Percentiles rank a stretch among this genome's conserved stretches.
Evolutionary conservation across 2,329 filamentous ascomycete species (phyloP).

Genomic region (Calonectria multiphialidica): DNA sequence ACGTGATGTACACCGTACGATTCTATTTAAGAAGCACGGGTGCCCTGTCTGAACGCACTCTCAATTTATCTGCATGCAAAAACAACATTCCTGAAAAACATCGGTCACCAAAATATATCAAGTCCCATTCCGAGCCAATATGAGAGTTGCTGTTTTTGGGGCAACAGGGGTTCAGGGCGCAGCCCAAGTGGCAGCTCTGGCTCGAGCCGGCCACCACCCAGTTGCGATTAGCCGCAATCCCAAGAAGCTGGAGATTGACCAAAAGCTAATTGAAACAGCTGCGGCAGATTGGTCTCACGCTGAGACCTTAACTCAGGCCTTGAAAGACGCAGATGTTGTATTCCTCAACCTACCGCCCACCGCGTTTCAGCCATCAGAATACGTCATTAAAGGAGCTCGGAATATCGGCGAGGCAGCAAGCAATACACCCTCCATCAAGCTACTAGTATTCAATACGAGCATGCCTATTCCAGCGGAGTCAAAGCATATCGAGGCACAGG

Average conservation of each 20-base stretch:
- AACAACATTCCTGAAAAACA: too few species aligned
- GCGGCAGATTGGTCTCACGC: not conserved
- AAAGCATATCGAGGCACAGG: not conserved
- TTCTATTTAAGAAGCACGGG: too few species aligned
- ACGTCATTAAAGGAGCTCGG: not conserved
- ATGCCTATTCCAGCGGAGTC: not conserved
- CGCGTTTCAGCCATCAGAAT: not conserved
- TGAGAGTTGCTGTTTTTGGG: not conserved
- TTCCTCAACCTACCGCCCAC: not conserved
- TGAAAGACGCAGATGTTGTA: not conserved
- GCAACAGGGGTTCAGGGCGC: not conserved
- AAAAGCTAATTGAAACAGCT: not conserved
- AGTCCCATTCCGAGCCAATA: not conserved
- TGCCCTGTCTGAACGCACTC: too few species aligned
- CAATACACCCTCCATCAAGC: not conserved
- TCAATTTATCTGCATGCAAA: too few species aligned
- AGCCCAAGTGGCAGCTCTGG: not conserved
- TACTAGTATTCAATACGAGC: not conserved
- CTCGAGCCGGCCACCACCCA: not conserved
- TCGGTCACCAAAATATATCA: too few species aligned
- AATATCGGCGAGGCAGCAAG: not conserved
- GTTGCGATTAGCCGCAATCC: not conserved
- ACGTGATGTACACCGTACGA: too few species aligned
- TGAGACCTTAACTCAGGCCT: not conserved
- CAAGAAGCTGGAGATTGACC: not conserved